Evolutionary conservation across 2,329 filamentous ascomycete genomes (phyloP), one percentile per base, ranked within the genome.

Genomic region (Lasiodiplodia citricola): DNA sequence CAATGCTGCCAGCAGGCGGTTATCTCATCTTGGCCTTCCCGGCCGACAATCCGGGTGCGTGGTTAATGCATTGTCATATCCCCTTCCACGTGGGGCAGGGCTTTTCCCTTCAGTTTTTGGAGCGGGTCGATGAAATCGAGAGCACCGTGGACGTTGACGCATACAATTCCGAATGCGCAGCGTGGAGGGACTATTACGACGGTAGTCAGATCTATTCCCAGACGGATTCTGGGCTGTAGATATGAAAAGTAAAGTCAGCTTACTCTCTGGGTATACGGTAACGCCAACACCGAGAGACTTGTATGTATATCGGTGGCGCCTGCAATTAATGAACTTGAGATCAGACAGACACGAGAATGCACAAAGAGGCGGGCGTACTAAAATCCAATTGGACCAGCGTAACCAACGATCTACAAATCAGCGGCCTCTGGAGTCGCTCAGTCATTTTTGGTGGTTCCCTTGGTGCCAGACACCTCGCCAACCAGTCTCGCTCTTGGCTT

Each of bases 21-120:
- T 79, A 78, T 62, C 71, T 80, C 16, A 74, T 80, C 28, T 72
- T 80, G 4, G 78, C 78, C 0, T 80, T 79, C 67, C 75, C 77
- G 66, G 76, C 75, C 1, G 77, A 80, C 41, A 80, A 80, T 52
- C 78, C 78, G 0, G 78, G 78, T n/a, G 75, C 74, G 4, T 79
- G 71, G 72, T 70, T 80, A 21, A 79, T 80, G 79, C 79, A 80
- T 67, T 80, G 79, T 69, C 79, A 80, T 54, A 78, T 80, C 18
- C 77, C 67, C 7, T 68, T 52, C n/a, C 67, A 63, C 16, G 66
- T 67, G n/a, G 66, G 66, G 1, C 77, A 79, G 63, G 78, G 77
- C 1, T 80, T 91, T 21, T 82, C 80, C 6, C 77, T 87, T 38
- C 84, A 88, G 73, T 87, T 87, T 72, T 71, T 88, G 16, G 87